Evolutionary conservation across 495 filamentous ascomycete species (phyloP).

Genomic region (Daldinia vernicosa): DNA sequence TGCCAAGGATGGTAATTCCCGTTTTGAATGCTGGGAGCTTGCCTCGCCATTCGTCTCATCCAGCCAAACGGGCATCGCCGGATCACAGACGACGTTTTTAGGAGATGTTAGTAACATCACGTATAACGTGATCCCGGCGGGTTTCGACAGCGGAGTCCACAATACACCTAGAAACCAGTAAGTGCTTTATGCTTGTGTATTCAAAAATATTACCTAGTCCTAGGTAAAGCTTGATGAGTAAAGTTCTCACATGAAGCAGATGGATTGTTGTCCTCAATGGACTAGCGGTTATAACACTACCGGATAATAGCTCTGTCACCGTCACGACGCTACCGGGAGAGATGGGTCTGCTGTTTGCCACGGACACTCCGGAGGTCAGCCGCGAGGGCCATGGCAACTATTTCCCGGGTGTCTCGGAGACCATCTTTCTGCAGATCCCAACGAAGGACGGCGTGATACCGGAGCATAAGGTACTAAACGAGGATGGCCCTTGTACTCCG

Average conservation of each 20-base stretch:
- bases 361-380: background rate
- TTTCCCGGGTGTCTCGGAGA: background rate
- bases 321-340: background rate
- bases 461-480: background rate
- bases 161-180: background rate
- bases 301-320: background rate
- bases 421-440: background rate
- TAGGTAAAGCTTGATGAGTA: background rate
- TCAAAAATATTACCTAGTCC: background rate
- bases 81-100: background rate
- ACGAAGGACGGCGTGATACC: background rate
- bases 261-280: background rate
- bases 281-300: background rate
- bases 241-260: background rate
- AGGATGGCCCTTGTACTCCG: background rate
- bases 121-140: background rate
- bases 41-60: background rate
- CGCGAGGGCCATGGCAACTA: background rate
- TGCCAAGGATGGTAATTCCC: background rate
- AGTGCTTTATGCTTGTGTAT: background rate
- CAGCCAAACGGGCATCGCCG: background rate
- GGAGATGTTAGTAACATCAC: background rate
- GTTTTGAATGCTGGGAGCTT: constrained; percentile 1
- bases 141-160: background rate
- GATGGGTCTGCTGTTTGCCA: background rate